Evolutionary conservation across 768 basidiomycete genomes (phyloP).

Genomic region (Termitomyces sp.): DNA sequence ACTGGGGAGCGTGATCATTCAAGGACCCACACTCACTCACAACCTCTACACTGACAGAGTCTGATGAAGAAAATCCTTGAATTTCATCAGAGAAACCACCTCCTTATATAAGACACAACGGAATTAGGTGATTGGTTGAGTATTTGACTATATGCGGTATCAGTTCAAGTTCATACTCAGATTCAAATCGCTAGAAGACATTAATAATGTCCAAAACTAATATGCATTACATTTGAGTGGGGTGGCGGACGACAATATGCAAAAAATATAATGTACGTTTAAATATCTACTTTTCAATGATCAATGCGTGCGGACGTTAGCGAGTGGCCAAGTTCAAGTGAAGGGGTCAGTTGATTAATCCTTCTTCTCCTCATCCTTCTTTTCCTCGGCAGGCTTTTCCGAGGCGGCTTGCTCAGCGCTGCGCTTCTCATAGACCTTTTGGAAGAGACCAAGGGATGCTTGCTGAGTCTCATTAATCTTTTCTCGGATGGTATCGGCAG

Average conservation of each 20-base stretch:
- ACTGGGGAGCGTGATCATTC: slow-evolving; percentile 7
- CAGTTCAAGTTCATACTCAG: no score
- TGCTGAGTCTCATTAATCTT: slow-evolving; percentile 93
- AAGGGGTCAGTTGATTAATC: slow-evolving; percentile 39
- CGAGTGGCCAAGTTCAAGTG: background rate
- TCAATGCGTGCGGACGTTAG: slow-evolving; percentile 11
- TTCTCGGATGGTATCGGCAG: slow-evolving; percentile 83
- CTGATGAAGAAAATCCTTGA: background rate
- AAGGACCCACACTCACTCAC: background rate
- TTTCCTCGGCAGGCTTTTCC: slow-evolving; percentile 32
- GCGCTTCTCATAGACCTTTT: slow-evolving; percentile 95
- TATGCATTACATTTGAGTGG: slow-evolving; percentile 12
- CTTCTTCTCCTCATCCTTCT: slow-evolving; percentile 77
- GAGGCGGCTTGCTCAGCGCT: slow-evolving; percentile 59
- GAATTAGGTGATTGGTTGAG: background rate
- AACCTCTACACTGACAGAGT: background rate
- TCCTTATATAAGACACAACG: background rate
- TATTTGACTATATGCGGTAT: background rate
- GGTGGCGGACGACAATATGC: slow-evolving; percentile 4
- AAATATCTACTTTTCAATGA: slow-evolving; percentile 12
- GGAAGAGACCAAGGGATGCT: slow-evolving; percentile 94
- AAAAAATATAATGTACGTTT: slow-evolving; percentile 7
- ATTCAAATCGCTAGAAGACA: no score
- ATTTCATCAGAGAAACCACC: background rate
- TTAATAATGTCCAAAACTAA: background rate